Percentiles rank a stretch among this genome's conserved stretches.
These are phyloP conservation scores for Jaenimonas drosophilae DNA, from an alignment of 208 protist species.

Conservation along the genomic window DNA sequence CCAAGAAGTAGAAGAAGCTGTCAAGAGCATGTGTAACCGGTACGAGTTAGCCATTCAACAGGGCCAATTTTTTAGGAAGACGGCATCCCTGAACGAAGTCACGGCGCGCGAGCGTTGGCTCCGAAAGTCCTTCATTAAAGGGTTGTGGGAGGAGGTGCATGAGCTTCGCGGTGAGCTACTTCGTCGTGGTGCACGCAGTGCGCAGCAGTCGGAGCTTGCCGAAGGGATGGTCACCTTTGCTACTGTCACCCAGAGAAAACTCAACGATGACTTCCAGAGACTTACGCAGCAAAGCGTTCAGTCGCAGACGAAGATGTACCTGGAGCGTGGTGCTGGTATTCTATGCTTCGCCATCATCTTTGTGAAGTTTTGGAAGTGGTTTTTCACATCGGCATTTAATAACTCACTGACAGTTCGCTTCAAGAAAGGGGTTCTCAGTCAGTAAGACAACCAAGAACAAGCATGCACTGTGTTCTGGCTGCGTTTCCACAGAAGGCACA, in stretches of 20 bases:
- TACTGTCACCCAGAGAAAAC: conserved; percentile 64
- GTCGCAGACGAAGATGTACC: conserved; percentile 61
- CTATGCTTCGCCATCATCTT: conserved; percentile 44
- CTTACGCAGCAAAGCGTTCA: conserved; percentile 77
- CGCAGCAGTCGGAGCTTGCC: conserved; percentile 82
- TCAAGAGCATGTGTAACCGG: conserved; percentile 80
- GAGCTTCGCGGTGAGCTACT: conserved; percentile 82
- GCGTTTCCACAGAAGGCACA: no score
- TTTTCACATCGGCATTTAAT: conserved; percentile 51
- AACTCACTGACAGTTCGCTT: conserved; percentile 65
- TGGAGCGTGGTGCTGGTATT: conserved; percentile 52
- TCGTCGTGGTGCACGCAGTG: conserved; percentile 74
- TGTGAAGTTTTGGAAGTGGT: conserved; percentile 76
- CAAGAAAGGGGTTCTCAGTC: conserved; percentile 44
- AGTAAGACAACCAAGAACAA: no score
- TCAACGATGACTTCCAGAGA: conserved; percentile 84
- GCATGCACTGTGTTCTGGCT: no score
- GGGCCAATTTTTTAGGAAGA: conserved; percentile 78
- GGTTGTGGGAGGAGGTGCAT: conserved; percentile 84
- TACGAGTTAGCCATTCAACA: conserved; percentile 83
- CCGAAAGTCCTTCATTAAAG: conserved; percentile 80
- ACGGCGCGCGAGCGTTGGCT: conserved; percentile 83
- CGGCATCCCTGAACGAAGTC: conserved; percentile 75
- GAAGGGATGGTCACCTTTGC: conserved; percentile 87
- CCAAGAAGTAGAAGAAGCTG: conserved; percentile 54